phyloP scores from a whole-genome alignment of 2,329 filamentous ascomycete species.

The Scedosporium aurantiacum region DNA sequence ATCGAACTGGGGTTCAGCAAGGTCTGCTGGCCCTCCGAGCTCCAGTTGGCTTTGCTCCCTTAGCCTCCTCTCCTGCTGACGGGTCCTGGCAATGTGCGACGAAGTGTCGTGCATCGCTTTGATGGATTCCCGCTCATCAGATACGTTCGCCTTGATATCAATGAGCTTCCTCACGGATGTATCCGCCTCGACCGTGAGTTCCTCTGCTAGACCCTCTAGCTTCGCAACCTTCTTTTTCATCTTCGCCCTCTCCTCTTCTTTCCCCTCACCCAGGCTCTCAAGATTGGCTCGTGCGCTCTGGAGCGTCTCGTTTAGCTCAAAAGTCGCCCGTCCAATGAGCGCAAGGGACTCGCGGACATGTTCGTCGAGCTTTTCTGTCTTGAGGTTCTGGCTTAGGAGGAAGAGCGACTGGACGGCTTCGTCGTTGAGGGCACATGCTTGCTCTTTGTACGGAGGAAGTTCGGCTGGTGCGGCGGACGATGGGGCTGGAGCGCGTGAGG shows the following conservation, averaged over 20 bases:
- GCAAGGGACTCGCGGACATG: conserved; percentile 2
- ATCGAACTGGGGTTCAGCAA: conserved; percentile 14
- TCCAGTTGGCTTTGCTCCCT: conserved; percentile 10
- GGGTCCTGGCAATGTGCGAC: conserved; percentile 6
- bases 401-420: not conserved
- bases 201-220: not conserved
- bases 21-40: conserved; percentile 10
- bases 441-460: not conserved
- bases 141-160: conserved; percentile 36
- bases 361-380: conserved; percentile 4
- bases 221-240: not conserved
- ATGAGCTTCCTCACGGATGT: conserved; percentile 34
- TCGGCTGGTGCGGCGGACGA: not conserved
- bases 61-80: conserved; percentile 8
- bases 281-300: not conserved
- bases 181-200: conserved; percentile 34
- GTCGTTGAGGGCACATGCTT: conserved; percentile 1
- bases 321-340: not conserved
- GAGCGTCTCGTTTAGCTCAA: not conserved
- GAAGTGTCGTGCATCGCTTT: conserved; percentile 20
- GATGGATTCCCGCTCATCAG: conserved; percentile 34
- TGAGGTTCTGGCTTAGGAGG: conserved; percentile 2
- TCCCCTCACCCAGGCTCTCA: not conserved
- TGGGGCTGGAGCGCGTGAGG: not conserved
- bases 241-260: conserved; percentile 3